phyloP scores from a whole-genome alignment of 2,329 filamentous ascomycete species.

The Ophiognomonia clavigignenti-juglandacearum region DNA sequence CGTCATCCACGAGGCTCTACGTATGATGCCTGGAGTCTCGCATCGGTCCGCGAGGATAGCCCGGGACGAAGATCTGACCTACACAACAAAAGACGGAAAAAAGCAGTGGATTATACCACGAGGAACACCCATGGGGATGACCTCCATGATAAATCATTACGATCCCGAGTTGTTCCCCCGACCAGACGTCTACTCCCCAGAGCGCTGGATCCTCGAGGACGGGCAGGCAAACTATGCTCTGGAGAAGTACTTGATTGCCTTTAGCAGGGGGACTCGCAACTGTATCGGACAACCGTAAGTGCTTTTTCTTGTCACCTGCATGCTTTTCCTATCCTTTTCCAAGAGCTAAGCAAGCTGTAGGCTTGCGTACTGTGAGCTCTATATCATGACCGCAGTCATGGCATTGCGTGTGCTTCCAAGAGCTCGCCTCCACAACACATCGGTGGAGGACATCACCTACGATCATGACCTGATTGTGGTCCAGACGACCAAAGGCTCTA shows the following conservation, averaged over 20 bases:
- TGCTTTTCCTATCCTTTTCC: neutral
- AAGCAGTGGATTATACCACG: neutral
- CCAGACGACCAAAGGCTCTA: neutral
- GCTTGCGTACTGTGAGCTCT: conserved; percentile 19
- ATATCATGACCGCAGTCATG: conserved; percentile 20
- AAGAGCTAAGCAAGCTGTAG: neutral
- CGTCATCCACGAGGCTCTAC: conserved; percentile 4
- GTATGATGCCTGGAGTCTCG: neutral
- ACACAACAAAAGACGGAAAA: neutral
- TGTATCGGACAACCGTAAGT: neutral
- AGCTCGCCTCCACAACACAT: conserved; percentile 18
- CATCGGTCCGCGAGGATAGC: neutral
- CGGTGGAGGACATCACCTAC: conserved; percentile 15
- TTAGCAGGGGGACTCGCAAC: neutral
- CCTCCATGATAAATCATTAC: neutral
- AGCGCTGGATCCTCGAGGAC: conserved; percentile 20
- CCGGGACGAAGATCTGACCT: neutral
- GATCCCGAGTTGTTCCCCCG: conserved; percentile 23
- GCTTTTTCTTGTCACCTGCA: no score
- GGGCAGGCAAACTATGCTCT: conserved; percentile 23
- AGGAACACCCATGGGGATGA: neutral
- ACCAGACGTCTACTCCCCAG: conserved; percentile 18
- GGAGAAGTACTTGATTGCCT: conserved; percentile 15
- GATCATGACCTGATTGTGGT: neutral
- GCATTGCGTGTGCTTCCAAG: conserved; percentile 20